Conservation (phyloP, 805 yeast species). For the Candida awuae region DNA sequence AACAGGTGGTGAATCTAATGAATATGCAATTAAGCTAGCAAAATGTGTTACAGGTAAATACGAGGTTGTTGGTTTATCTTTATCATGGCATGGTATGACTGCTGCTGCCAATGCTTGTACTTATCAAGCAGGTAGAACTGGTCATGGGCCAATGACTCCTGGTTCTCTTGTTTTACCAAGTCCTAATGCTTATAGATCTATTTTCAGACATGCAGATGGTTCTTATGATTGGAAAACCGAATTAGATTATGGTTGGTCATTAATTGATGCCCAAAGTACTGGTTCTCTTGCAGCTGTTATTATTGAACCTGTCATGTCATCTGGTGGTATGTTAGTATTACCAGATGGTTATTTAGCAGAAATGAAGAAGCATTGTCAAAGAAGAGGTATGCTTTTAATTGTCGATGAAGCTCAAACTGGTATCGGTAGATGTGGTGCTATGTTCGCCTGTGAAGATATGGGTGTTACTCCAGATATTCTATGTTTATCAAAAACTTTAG, state of each 20-base stretch:
- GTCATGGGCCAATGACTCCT: constrained; percentile 25
- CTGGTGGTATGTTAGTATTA: constrained; percentile 43
- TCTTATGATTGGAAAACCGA: constrained; percentile 26
- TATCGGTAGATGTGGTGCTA: constrained; percentile 45
- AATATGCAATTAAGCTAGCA: constrained; percentile 29
- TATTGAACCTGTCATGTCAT: constrained; percentile 45
- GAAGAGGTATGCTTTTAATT: constrained; percentile 40
- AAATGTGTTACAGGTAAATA: constrained; percentile 23
- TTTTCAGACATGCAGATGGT: constrained; percentile 23
- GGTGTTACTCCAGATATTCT: constrained; percentile 29
- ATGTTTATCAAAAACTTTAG: constrained; percentile 27
- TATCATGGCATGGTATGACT: constrained; percentile 28
- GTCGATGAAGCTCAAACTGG: constrained; percentile 52
- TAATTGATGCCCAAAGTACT: constrained; percentile 22
- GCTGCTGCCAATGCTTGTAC: constrained; percentile 23
- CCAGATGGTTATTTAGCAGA: constrained; percentile 27
- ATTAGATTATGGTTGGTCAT: constrained; percentile 22
- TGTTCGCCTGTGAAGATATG: constrained; percentile 31
- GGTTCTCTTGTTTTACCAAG: constrained; percentile 24
- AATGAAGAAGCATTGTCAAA: constrained; percentile 24
- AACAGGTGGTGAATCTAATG: constrained; percentile 30
- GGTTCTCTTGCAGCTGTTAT: constrained; percentile 44
- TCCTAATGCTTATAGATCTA: constrained; percentile 24
- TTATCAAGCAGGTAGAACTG: constrained; percentile 23
- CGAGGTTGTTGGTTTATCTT: constrained; percentile 24